Evolutionary conservation across 1,139 yeast genomes (phyloP).

Genomic region (Pichia sp.): DNA sequence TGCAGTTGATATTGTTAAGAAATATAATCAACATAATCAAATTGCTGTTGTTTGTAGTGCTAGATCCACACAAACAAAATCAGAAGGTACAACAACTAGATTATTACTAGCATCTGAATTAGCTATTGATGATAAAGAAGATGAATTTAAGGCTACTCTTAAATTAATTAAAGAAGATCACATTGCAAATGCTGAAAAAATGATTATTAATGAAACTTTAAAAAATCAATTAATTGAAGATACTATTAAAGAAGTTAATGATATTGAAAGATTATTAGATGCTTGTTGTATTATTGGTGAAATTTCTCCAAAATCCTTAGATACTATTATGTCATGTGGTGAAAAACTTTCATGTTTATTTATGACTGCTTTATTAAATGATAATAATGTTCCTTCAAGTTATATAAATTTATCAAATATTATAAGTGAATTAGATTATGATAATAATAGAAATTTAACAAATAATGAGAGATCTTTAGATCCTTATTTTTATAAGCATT

Average conservation of each 20-base stretch:
- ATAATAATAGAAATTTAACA: conserved; percentile 32
- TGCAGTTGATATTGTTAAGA: conserved; percentile 74
- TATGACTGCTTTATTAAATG: conserved; percentile 80
- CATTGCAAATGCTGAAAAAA: conserved; percentile 57
- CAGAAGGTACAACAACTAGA: conserved; percentile 92
- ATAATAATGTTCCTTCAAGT: conserved; percentile 66
- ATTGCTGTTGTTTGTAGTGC: conserved; percentile 99
- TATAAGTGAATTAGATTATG: conserved; percentile 29
- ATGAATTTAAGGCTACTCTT: conserved; percentile 47
- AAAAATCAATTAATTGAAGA: conserved; percentile 45
- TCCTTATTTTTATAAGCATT: conserved; percentile 56
- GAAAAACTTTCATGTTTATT: conserved; percentile 87
- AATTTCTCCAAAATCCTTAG: conserved; percentile 81
- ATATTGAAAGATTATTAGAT: conserved; percentile 62
- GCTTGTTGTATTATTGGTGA: conserved; percentile 93
- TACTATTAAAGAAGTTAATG: conserved; percentile 58
- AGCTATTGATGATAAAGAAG: conserved; percentile 47
- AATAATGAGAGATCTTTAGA: conserved; percentile 37
- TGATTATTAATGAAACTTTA: conserved; percentile 43
- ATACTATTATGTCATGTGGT: conserved; percentile 87
- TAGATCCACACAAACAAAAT: conserved; percentile 81
- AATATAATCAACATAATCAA: conserved; percentile 49
- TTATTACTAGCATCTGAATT: conserved; percentile 73
- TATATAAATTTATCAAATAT: conserved; percentile 76
- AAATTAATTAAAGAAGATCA: conserved; percentile 73